Evolutionary conservation across 257 asterid species (phyloP), one percentile per base, ranked within the genome.

Genomic region (Cruciata laevipes): DNA sequence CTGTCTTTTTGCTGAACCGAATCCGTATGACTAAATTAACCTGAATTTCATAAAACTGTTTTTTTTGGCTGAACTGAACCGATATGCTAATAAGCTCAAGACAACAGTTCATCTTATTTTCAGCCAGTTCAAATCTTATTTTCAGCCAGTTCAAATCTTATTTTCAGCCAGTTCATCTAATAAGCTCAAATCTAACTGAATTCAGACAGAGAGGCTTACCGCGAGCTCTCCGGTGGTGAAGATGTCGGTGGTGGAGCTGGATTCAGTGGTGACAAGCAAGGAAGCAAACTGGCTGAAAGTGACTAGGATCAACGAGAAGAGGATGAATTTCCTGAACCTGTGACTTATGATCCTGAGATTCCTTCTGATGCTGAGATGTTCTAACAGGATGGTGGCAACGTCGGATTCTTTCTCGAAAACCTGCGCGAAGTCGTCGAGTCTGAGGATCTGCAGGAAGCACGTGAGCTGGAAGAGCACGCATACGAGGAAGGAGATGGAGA

Each of bases 401-500:
- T 93, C 95, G 5, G 95, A 79, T 63, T 90, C 81, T 53, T 25
- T 75, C 73, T 83, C 84, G n/a, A 93, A 93, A 62, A 90, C 94
- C 79, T 79, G 76, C 51, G 96, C 94, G 66, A 86, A 93, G 24
- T 88, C 97, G 7, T 90, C 92, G 44, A 93, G 58, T 37, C 97
- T 78, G 6, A 93, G 90, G 70, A 88, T 71, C 71, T 90, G 99
- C 10, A 93, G 95, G 27, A 60, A 81, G 53, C 99, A 85, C 2
- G 89, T 90, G 59, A 93, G 86, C 63, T 91, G 90, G 82, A 90
- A 93, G 74, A 90, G 89, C 52, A 90, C 71, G 75, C 99, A 93
- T 17, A 93, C 90, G 11, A 90, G 90, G 77, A 85, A 88, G 68
- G 89, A 86, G 76, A 93, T 77, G 1, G 96, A 75, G 64, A 81